Base-by-base conservation (phyloP, 805 yeast genomes). In the Myxozyma udenii region DNA sequence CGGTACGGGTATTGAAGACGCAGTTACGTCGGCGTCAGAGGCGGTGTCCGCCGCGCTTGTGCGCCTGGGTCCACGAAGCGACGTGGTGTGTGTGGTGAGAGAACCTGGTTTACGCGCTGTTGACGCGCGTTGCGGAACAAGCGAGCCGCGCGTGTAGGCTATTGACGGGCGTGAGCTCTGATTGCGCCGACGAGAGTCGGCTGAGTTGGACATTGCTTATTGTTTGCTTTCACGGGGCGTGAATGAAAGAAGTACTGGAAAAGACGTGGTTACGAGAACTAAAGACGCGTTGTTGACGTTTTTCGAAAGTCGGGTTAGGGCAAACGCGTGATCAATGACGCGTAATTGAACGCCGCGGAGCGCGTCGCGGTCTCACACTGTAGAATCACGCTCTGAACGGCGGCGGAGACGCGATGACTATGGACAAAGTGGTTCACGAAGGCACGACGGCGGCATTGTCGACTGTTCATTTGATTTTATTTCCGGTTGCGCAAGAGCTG, bases 401-500 rank as follows among this genome's bases (percentile, higher is more conserved):
- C n/a, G n/a, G n/a, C n/a, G n/a, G n/a, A n/a, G n/a, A n/a, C n/a
- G n/a, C n/a, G n/a, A n/a, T n/a, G n/a, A n/a, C n/a, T n/a, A n/a
- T n/a, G n/a, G n/a, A n/a, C n/a, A n/a, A n/a, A n/a, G n/a, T n/a
- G n/a, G n/a, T n/a, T n/a, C n/a, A n/a, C n/a, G n/a, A n/a, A n/a
- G n/a, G n/a, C n/a, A n/a, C n/a, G n/a, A n/a, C 47, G 25, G 16
- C 53, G 18, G 47, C 48, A 18, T 51, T 48, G 19, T 53, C 57
- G 5, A 48, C 48, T 6, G 42, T 52, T 14, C 51, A 55, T 40
- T 41, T 48, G 21, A 44, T 55, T 16, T 24, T 55, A 43, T 55
- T 55, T 23, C 60, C 57, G 3, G 41, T 42, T 2, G 60, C 60
- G 6, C 43, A 30, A 11, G 60, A 55, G 33, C 46, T 45, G 14